phyloP scores from a whole-genome alignment of 805 yeast genomes.

The Millerozyma acaciae region DNA sequence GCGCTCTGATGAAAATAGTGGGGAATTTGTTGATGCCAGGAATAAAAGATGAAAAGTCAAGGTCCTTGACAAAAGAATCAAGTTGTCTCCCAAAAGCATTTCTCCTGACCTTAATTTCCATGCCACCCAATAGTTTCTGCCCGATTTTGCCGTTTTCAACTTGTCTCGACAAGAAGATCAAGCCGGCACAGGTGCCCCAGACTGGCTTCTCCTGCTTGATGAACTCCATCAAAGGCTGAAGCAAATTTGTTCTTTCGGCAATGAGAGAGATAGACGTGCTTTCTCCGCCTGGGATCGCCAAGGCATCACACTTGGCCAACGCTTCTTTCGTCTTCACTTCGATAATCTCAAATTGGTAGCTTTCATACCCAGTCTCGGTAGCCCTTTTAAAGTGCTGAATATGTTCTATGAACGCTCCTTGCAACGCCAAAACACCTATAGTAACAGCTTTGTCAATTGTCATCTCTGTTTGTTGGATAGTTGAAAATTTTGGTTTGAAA shows the following conservation, averaged over 20 bases:
- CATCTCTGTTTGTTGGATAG: no score
- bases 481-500: no score
- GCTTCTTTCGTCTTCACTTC: constrained; percentile 54
- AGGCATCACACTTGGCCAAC: constrained; percentile 48
- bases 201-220: constrained; percentile 51
- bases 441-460: constrained; percentile 12
- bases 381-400: constrained; percentile 44
- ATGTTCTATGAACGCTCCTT: constrained; percentile 78
- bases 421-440: constrained; percentile 73
- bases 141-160: constrained; percentile 50
- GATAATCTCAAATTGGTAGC: constrained; percentile 28
- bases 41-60: constrained; percentile 45
- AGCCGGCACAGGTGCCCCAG: constrained; percentile 89
- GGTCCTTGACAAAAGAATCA: constrained; percentile 52
- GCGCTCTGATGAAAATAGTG: constrained; percentile 70
- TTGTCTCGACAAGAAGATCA: constrained; percentile 58
- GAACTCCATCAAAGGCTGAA: constrained; percentile 50
- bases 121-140: constrained; percentile 58
- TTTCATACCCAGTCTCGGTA: constrained; percentile 19
- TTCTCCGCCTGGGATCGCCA: constrained; percentile 73
- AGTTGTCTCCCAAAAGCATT: constrained; percentile 80
- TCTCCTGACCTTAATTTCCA: constrained; percentile 60
- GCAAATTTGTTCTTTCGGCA: constrained; percentile 59
- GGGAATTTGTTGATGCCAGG: constrained; percentile 37
- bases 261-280: constrained; percentile 66